phyloP scores from a whole-genome alignment of 495 filamentous ascomycete genomes.

The Neurospora africana region DNA sequence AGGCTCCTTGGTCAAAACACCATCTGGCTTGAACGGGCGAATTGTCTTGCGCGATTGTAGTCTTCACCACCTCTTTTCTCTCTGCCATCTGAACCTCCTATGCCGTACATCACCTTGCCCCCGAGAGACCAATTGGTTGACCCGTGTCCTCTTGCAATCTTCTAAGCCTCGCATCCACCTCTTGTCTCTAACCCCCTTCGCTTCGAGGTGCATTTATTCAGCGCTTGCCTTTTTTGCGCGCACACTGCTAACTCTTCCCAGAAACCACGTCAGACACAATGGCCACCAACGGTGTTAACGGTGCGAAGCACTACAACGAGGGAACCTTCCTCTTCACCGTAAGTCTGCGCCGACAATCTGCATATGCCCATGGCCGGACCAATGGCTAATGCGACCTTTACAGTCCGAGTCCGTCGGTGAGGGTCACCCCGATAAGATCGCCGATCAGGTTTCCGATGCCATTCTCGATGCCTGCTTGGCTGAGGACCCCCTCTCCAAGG shows the following conservation, averaged over 20 bases:
- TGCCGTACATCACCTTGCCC: not conserved
- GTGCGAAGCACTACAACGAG: constrained; percentile 40
- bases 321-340: constrained; percentile 93
- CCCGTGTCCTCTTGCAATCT: not conserved
- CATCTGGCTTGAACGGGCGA: not conserved
- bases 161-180: not conserved
- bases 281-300: constrained; percentile 28
- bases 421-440: constrained; percentile 97
- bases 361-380: not conserved
- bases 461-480: constrained; percentile 94
- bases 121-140: not conserved
- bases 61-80: not conserved
- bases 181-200: constrained; percentile 11
- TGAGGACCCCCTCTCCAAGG: constrained; percentile 94
- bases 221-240: not conserved
- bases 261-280: constrained; percentile 37
- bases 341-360: constrained; percentile 19
- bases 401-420: constrained; percentile 94
- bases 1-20: not conserved
- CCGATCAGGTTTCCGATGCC: constrained; percentile 96
- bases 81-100: not conserved
- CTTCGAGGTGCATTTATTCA: not conserved
- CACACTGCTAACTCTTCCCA: constrained; percentile 49
- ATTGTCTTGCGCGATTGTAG: not conserved
- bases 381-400: constrained; percentile 11